Percentiles rank a stretch among this genome's conserved stretches.
Evolutionary conservation across 805 yeast species (phyloP).

Genomic region (Saturnispora hagleri): DNA sequence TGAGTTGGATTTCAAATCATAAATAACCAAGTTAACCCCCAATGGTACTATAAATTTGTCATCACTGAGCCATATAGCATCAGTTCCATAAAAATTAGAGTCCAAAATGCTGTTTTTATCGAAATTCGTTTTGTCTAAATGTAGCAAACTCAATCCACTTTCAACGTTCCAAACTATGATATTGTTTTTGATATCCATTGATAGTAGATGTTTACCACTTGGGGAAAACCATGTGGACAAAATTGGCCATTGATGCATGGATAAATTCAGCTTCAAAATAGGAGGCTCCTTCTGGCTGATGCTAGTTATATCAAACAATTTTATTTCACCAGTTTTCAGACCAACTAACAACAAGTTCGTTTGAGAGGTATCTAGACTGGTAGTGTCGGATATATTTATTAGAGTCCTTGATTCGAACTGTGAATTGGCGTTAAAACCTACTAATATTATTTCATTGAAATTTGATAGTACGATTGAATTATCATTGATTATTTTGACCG

Average conservation of each 20-base stretch:
- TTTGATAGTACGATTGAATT: background rate
- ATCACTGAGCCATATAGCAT: slow-evolving; percentile 67
- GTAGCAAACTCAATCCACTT: slow-evolving; percentile 41
- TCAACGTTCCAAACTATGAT: slow-evolving; percentile 59
- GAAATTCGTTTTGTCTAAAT: slow-evolving; percentile 28
- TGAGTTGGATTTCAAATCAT: background rate
- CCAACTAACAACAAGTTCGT: background rate
- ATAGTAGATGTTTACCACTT: slow-evolving; percentile 42
- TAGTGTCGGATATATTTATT: background rate
- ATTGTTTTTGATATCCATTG: slow-evolving; percentile 49
- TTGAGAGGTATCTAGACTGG: background rate
- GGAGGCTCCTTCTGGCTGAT: background rate
- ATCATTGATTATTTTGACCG: background rate
- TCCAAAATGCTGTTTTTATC: slow-evolving; percentile 11
- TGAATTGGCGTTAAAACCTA: background rate
- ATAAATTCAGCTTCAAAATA: slow-evolving; percentile 45
- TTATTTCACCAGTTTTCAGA: slow-evolving; percentile 54
- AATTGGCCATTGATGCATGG: slow-evolving; percentile 47
- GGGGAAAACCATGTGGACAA: slow-evolving; percentile 52
- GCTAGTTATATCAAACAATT: slow-evolving; percentile 51
- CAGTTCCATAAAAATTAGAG: slow-evolving; percentile 33
- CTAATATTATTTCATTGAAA: slow-evolving; percentile 12
- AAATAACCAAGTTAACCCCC: background rate
- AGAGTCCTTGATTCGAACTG: background rate
- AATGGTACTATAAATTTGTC: slow-evolving; percentile 58